A percentile compares a stretch with the other conserved stretches of the same genome.
Evolutionary conservation across 1,284 basidiomycete species (phyloP).

Genomic region (Cutaneotrichosporon sp.): DNA sequence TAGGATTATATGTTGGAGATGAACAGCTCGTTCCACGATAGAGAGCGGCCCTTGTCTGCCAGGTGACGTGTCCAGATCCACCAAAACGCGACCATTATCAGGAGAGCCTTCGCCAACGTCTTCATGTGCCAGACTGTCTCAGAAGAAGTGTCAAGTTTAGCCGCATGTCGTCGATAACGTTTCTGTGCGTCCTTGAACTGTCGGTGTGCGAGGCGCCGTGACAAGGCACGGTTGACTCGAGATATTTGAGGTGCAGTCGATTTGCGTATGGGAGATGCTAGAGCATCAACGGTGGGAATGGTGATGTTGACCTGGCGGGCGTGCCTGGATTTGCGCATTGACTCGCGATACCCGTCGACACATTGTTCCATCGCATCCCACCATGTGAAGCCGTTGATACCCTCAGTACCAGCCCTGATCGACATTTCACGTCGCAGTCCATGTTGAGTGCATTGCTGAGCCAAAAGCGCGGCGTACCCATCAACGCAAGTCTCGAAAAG

Average conservation of each 20-base stretch:
- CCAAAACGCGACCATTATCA: conserved; percentile 9
- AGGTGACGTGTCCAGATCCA: conserved; percentile 16
- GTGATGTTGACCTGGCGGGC: background rate
- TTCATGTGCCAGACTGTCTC: conserved; percentile 18
- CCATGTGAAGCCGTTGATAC: conserved; percentile 51
- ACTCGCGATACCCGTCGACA: conserved; percentile 53
- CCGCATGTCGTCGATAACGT: background rate
- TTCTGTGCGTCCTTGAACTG: background rate
- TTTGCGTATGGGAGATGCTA: background rate
- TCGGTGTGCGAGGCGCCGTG: conserved; percentile 18
- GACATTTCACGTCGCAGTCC: conserved; percentile 49
- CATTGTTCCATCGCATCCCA: conserved; percentile 56
- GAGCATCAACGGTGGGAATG: background rate
- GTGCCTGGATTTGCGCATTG: conserved; percentile 26
- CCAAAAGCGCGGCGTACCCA: conserved; percentile 51
- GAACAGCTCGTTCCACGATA: conserved; percentile 17
- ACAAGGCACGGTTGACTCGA: conserved; percentile 25
- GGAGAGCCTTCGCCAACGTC: conserved; percentile 14
- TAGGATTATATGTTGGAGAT: background rate
- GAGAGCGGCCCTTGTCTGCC: conserved; percentile 6
- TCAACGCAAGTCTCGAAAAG: conserved; percentile 45
- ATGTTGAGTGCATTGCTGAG: conserved; percentile 41
- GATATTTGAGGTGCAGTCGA: conserved; percentile 12
- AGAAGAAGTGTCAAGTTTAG: background rate
- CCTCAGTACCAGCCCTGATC: conserved; percentile 44